Evolutionary conservation across 148 eudicot genomes (phyloP), one percentile per base, ranked within the genome.

Genomic region (Heliosperma pusillum): DNA sequence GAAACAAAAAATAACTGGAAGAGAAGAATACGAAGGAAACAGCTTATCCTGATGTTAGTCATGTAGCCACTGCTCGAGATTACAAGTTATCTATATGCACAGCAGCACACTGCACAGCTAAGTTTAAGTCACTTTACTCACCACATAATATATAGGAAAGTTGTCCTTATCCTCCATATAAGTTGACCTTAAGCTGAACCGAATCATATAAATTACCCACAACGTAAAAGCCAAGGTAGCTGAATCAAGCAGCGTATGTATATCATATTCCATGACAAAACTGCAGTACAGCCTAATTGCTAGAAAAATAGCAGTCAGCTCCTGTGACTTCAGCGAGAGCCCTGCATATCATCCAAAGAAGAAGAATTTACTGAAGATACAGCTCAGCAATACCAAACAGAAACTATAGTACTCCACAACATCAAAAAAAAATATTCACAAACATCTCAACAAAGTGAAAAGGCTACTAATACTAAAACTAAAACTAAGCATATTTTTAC

Each of bases 161-260:
- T 81, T 84, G 76, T 84, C 87, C 71, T 84, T 84, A 4, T 84
- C 87, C 78, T 78, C 84, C 87, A 84, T 84, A 70, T 84, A 84
- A 13, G 87, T 81, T 36, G 84, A 69, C 73, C 71, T 82, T 56
- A 84, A 33, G 55, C 76, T 84, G 67, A 84, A 84, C 17, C 87
- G 87, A 20, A 84, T 84, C 84, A 84, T 81, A 73, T 84, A 84
- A 55, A 84, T 84, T 76, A 84, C 87, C 87, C 87, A 84, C 29
- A 84, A 73, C 7, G 87, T 83, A 44, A 84, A 79, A 29, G 53
- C 82, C 74, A 84, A 77, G 2, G 87, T 84, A 47, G 87, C 87
- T 33, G 87, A 79, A 76, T 84, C 87, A 70, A 84, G 71, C 71
- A 84, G 21, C 1, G 87, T 84, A 70, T 84, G 87, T 30, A 84